Evolutionary conservation across 805 yeast genomes (phyloP).

Genomic region (Candida vartiovaarae): DNA sequence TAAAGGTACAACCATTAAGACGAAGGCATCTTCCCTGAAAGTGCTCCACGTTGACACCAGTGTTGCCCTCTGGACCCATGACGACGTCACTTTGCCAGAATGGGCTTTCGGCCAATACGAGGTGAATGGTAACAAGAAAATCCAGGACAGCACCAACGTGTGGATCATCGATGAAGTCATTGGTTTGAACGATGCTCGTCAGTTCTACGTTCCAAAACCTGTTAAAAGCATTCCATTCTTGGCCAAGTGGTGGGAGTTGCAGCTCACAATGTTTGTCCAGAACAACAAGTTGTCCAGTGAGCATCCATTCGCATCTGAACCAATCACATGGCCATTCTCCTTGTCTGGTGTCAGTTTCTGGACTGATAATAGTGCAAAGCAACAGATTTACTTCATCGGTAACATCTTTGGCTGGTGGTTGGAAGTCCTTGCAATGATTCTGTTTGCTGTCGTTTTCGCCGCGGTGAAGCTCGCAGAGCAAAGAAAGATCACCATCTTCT

Average conservation of each 20-base stretch:
- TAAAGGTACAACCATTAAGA: slow-evolving; percentile 46
- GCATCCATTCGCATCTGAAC: slow-evolving; percentile 94
- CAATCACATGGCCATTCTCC: slow-evolving; percentile 86
- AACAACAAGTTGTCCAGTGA: slow-evolving; percentile 81
- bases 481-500: slow-evolving; percentile 55
- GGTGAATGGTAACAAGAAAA: slow-evolving; percentile 88
- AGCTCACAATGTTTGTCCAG: slow-evolving; percentile 81
- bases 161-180: slow-evolving; percentile 75
- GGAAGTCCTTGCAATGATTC: slow-evolving; percentile 56
- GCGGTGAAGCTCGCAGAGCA: slow-evolving; percentile 76
- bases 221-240: slow-evolving; percentile 64
- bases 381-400: slow-evolving; percentile 87
- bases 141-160: slow-evolving; percentile 54
- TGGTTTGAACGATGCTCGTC: slow-evolving; percentile 57
- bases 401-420: slow-evolving; percentile 90
- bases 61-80: slow-evolving; percentile 92
- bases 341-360: slow-evolving; percentile 93
- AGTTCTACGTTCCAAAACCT: slow-evolving; percentile 54
- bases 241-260: slow-evolving; percentile 85
- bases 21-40: slow-evolving; percentile 63
- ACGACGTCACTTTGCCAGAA: slow-evolving; percentile 78
- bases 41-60: slow-evolving; percentile 78
- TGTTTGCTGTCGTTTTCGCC: slow-evolving; percentile 54
- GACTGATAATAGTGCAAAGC: slow-evolving; percentile 60
- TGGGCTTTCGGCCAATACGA: slow-evolving; percentile 94